These are phyloP conservation scores for Backusella tuberculispora DNA, from an alignment of 192 early-diverging fungal species.

Conservation along the genomic window DNA sequence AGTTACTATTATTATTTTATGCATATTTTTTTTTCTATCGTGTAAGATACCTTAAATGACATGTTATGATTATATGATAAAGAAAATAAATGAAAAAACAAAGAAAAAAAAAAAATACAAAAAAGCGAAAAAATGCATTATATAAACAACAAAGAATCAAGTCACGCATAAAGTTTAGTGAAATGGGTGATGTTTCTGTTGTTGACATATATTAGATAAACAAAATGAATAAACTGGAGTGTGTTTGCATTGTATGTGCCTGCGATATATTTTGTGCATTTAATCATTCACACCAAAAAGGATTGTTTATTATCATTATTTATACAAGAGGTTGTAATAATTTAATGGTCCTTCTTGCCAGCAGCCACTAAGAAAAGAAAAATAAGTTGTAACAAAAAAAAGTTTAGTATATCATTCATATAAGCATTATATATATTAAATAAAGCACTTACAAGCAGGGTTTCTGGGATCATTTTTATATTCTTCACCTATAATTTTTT, in stretches of 20 bases:
- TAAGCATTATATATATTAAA: background rate
- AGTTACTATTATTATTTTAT: background rate
- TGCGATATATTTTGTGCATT: too few species aligned
- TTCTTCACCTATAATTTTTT: constrained; percentile 40
- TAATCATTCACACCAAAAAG: too few species aligned
- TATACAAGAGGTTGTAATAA: background rate
- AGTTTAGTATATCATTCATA: background rate
- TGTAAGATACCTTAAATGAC: background rate
- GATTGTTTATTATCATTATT: background rate
- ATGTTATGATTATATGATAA: background rate
- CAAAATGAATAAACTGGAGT: too few species aligned
- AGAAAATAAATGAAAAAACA: too few species aligned
- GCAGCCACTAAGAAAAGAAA: constrained; percentile 29
- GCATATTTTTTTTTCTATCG: background rate
- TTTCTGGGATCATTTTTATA: constrained; percentile 63
- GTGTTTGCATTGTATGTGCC: too few species aligned
- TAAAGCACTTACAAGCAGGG: constrained; percentile 53
- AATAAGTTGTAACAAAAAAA: too few species aligned
- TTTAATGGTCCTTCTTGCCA: constrained; percentile 47
- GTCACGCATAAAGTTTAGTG: too few species aligned
- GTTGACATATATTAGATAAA: too few species aligned
- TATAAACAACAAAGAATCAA: too few species aligned
- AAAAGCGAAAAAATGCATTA: too few species aligned
- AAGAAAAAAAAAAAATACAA: too few species aligned
- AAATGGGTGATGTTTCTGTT: too few species aligned